Evolutionary conservation across 805 yeast genomes (phyloP), one percentile per base, ranked within the genome.

Genomic region (Cyberlindnera nakhonratchasimensis): DNA sequence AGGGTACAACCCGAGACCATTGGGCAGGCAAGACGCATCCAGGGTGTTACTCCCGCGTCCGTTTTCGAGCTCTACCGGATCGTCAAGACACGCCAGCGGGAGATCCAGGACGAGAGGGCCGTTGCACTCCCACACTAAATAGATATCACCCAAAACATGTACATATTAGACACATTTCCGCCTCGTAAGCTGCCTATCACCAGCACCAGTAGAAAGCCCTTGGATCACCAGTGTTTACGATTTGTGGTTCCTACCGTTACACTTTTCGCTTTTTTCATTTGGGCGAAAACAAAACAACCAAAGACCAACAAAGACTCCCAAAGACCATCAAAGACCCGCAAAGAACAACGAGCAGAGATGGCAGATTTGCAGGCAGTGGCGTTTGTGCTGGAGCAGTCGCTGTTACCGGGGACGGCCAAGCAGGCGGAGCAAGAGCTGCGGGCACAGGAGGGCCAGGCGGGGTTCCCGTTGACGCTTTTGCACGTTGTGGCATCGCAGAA

Each of bases 31-130:
- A 74, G 96, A 59, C 72, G 98, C 52, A 84, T 91, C 11, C 95
- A 93, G 56, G 98, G 99, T 1, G 80, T 93, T 2, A 91, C 98
- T 0, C 96, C 98, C 0, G 91, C 96, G 0, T 93, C 96, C 0
- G 69, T 87, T 14, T 84, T 88, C 49, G 95, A 86, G 57, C 69
- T 90, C 35, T 86, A 81, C 57, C 70, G 80, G 47, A 59, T 83
- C 42, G 70, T 59, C 6, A 63, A 59, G 46, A 38, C 57, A 10
- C 54, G 57, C 37, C 66, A 61, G 40, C 38, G 43, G 1, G 54
- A 52, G 28, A 48, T 55, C 34, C 50, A 26, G 37, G 45, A 46
- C 23, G 57, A 51, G 23, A 46, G 58, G 26, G 48, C 44, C 1
- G 48, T 46, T n/a, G 28, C 24, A n/a, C n/a, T n/a, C n/a, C n/a